Conservation (phyloP, 2,329 filamentous ascomycete genomes). For the Cephalotrichum gorgonifer region DNA sequence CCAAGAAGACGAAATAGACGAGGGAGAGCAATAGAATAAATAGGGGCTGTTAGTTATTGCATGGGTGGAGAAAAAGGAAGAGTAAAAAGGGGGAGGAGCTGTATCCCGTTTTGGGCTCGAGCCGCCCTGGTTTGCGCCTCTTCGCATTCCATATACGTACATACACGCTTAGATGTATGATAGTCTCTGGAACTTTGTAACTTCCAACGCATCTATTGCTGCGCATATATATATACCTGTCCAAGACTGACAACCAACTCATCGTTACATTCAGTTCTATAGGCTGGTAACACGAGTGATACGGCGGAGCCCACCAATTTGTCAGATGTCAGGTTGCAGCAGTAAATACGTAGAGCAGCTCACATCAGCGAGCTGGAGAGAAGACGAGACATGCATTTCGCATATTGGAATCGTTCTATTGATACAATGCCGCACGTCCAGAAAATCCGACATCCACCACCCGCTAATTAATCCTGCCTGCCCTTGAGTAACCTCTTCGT, state of each 20-base stretch:
- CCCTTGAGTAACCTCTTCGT: conserved; percentile 98
- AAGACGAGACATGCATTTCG: not conserved
- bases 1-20: conserved; percentile 44
- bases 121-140: not conserved
- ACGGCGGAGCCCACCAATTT: not conserved
- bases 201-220: not conserved
- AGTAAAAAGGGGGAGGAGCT: conserved; percentile 4
- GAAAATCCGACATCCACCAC: conserved; percentile 4
- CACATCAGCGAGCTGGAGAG: not conserved
- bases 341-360: not conserved
- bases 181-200: conserved; percentile 3
- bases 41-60: not conserved
- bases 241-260: not conserved
- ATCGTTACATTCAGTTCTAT: not conserved
- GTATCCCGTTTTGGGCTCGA: not conserved
- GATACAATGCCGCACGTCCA: conserved; percentile 5
- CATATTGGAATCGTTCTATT: conserved; percentile 2
- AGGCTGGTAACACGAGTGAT: not conserved
- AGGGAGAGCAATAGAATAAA: conserved; percentile 2
- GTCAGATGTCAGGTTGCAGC: not conserved
- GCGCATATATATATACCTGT: not conserved
- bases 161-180: conserved; percentile 2
- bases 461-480: conserved; percentile 67
- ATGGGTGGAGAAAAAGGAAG: conserved; percentile 11
- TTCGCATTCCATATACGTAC: conserved; percentile 2